Percentiles rank a stretch among this genome's conserved stretches.
Evolutionary conservation across 2,329 filamentous ascomycete genomes (phyloP).

Genomic region (Stachybotrys chlorohalonatus): DNA sequence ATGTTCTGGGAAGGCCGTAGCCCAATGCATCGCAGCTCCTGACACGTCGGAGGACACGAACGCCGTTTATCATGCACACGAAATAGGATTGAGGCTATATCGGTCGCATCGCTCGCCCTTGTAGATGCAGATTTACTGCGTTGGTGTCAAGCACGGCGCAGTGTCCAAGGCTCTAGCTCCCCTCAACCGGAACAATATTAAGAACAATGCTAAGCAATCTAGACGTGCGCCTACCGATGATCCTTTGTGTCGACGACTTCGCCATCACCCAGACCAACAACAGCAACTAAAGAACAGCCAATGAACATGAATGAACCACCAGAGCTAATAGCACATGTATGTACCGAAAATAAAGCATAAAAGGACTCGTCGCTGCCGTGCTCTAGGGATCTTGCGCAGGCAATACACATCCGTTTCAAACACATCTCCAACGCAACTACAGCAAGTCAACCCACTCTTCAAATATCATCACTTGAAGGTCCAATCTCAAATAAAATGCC

Average conservation of each 20-base stretch:
- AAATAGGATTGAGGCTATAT: neutral
- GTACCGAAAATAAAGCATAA: neutral
- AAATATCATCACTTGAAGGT: neutral
- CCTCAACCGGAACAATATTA: neutral
- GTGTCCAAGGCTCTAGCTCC: neutral
- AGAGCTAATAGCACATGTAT: too few species aligned
- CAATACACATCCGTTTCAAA: too few species aligned
- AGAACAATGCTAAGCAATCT: conserved; percentile 15
- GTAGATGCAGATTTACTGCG: neutral
- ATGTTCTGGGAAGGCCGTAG: too few species aligned
- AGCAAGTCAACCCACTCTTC: neutral
- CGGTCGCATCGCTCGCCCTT: neutral
- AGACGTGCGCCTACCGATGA: neutral
- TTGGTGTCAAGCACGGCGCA: neutral
- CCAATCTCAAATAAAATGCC: conserved; percentile 15
- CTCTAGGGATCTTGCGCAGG: too few species aligned
- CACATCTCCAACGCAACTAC: too few species aligned
- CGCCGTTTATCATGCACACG: neutral
- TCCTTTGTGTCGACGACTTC: neutral
- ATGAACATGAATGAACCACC: neutral
- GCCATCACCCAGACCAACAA: neutral
- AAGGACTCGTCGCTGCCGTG: neutral
- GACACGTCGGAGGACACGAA: too few species aligned
- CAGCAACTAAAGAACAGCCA: neutral
- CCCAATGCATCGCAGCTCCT: too few species aligned